phyloP scores from a whole-genome alignment of 2,329 filamentous ascomycete genomes.

The Verticillium albo-atrum region DNA sequence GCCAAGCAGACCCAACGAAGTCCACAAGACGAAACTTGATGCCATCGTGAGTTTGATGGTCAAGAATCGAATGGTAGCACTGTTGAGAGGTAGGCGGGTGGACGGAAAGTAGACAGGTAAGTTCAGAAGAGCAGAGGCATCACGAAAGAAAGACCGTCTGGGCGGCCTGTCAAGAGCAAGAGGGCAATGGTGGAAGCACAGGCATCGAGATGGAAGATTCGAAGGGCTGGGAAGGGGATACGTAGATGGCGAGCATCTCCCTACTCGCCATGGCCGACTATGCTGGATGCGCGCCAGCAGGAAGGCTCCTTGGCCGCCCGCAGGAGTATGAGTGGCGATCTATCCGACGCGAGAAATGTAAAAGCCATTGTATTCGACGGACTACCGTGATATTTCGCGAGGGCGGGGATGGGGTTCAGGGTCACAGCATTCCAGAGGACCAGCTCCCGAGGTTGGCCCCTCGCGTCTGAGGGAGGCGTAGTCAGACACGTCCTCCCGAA shows the following conservation, averaged over 20 bases:
- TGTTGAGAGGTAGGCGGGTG: background rate
- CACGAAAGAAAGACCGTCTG: background rate
- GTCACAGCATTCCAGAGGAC: background rate
- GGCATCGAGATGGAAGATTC: background rate
- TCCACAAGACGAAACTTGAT: background rate
- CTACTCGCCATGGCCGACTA: constrained; percentile 2
- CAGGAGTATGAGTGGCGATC: background rate
- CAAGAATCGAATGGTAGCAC: background rate
- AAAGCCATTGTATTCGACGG: background rate
- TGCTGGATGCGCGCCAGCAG: background rate
- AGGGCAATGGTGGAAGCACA: background rate
- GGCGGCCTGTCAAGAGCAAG: background rate
- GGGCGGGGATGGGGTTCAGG: background rate
- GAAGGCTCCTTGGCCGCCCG: background rate
- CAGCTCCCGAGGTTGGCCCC: background rate
- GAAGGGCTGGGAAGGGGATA: background rate
- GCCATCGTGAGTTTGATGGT: background rate
- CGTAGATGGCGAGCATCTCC: background rate
- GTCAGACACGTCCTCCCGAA: background rate
- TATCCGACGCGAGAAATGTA: background rate
- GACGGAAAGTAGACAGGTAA: constrained; percentile 7
- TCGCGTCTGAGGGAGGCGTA: constrained; percentile 1
- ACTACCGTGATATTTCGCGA: background rate
- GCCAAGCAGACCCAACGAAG: constrained; percentile 2
- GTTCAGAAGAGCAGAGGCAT: constrained; percentile 4